Evolutionary conservation across 371 early-diverging fungal species (phyloP), one percentile per base, ranked within the genome.

Genomic region (Mortierella polycephala): DNA sequence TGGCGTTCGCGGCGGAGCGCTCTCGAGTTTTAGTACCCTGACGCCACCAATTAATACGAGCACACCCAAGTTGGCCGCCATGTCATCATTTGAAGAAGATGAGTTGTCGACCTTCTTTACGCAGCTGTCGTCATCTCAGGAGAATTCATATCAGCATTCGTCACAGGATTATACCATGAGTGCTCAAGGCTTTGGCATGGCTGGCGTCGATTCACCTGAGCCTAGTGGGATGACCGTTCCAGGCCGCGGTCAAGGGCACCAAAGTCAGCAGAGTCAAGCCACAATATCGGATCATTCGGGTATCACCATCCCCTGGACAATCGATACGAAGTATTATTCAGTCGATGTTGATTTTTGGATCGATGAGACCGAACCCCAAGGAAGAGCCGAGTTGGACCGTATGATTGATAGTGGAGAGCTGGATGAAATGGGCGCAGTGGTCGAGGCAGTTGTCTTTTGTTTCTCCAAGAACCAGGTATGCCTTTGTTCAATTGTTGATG

Each of bases 321-420:
- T 93, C 30, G 83, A 86, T 20, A 93, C 90, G 14, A 92, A 91
- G 62, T 93, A 93, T 76, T 93, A 92, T 69, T 85, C 85, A n/a
- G 92, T 91, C 20, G 66, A 85, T 13, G 85, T 93, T 7, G 87
- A 85, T 55, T 85, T 92, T 71, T 93, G 92, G 92, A 59, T 91
- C 37, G 93, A 91, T 67, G 85, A 87, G 57, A 82, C 87, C 0
- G 72, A 81, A 11, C 62, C 63, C 7, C 77, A 82, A 1, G 57
- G 70, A 0, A 65, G 67, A 16, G 65, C 56, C 1, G 81, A 83
- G 59, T 45, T 66, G 49, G 84, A 85, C 42, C 81, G 79, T 4
- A 76, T 84, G 52, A 70, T 85, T 30, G 84, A 82, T 1, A 84
- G 74, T 23, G 83, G 85, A 9, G 82, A 86, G 41, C 82, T 87